These are phyloP conservation scores for Lasiosphaeris hirsuta DNA, from an alignment of 495 filamentous ascomycete genomes.

Conservation along the genomic window DNA sequence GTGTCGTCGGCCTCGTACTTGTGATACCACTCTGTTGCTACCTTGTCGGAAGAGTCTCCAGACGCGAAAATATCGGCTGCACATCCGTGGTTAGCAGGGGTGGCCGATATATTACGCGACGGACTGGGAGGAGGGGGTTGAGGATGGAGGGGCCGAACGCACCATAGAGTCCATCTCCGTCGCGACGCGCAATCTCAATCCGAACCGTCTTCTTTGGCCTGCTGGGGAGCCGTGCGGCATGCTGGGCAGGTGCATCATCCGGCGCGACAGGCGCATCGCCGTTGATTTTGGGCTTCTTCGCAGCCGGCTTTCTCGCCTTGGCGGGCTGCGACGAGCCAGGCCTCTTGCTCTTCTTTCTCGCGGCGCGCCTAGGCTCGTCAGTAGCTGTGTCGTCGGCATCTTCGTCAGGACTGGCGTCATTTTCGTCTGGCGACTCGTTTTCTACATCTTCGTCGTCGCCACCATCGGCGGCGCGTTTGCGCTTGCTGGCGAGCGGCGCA, in stretches of 20 bases:
- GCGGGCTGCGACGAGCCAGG: slow-evolving; percentile 37
- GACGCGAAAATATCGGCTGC: slow-evolving; percentile 79
- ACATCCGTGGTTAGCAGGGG: slow-evolving; percentile 22
- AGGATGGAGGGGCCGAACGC: slow-evolving; percentile 21
- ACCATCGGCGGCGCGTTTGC: slow-evolving; percentile 51
- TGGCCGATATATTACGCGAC: not conserved
- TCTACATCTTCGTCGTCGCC: slow-evolving; percentile 47
- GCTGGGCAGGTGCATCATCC: slow-evolving; percentile 17
- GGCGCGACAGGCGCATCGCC: slow-evolving; percentile 44
- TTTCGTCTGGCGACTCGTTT: slow-evolving; percentile 54
- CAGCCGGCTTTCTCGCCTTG: slow-evolving; percentile 54
- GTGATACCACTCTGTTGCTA: slow-evolving; percentile 76
- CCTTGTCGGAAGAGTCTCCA: slow-evolving; percentile 63
- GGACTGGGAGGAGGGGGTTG: not conserved
- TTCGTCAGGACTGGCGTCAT: slow-evolving; percentile 47
- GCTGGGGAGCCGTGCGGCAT: slow-evolving; percentile 53
- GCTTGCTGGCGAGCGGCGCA: slow-evolving; percentile 43
- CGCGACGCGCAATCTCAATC: slow-evolving; percentile 45
- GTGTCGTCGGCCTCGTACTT: slow-evolving; percentile 66
- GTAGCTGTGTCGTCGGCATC: slow-evolving; percentile 41
- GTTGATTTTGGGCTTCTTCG: slow-evolving; percentile 75
- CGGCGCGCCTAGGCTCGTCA: slow-evolving; percentile 33
- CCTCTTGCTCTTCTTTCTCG: slow-evolving; percentile 23
- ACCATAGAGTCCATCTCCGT: slow-evolving; percentile 76
- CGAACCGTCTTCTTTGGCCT: slow-evolving; percentile 58